Percentiles rank a stretch among this genome's conserved stretches.
Conservation (phyloP, 2,329 filamentous ascomycete genomes). For the Apiospora sp. region DNA sequence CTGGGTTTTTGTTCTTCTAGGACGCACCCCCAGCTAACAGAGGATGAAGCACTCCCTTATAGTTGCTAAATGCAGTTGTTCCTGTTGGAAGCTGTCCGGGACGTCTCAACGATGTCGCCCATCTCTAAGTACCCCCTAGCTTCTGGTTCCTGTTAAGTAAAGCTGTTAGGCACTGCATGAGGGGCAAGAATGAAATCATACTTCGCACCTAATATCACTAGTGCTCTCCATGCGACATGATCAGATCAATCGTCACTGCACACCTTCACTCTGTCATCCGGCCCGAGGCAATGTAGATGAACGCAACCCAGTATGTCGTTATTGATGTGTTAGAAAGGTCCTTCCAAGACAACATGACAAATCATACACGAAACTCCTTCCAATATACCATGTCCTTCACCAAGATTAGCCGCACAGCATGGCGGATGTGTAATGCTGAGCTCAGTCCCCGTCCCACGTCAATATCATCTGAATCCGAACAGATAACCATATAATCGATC, state of each 20-base stretch:
- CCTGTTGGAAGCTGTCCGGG: not conserved
- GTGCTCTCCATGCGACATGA: not conserved
- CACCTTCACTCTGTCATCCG: not conserved
- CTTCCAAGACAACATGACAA: not conserved
- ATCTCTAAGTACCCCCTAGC: not conserved
- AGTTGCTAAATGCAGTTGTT: not conserved
- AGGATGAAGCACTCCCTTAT: not conserved
- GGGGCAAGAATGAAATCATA: not conserved
- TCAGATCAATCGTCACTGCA: not conserved
- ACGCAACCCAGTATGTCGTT: not conserved
- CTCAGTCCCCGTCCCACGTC: not conserved
- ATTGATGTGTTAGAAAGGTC: not conserved
- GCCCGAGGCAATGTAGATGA: not conserved
- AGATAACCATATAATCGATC: not conserved
- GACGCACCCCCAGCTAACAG: not conserved
- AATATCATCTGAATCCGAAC: not conserved
- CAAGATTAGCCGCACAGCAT: constrained; percentile 5
- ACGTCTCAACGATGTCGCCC: not conserved
- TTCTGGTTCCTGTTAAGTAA: not conserved
- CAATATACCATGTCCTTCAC: constrained; percentile 5
- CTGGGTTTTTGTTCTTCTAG: not conserved
- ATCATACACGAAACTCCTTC: constrained; percentile 1
- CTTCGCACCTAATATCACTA: not conserved
- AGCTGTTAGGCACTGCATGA: not conserved
- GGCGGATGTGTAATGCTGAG: not conserved